Base-by-base conservation (phyloP, 371 early-diverging fungal genomes). In the Rhizopus stolonifer region DNA sequence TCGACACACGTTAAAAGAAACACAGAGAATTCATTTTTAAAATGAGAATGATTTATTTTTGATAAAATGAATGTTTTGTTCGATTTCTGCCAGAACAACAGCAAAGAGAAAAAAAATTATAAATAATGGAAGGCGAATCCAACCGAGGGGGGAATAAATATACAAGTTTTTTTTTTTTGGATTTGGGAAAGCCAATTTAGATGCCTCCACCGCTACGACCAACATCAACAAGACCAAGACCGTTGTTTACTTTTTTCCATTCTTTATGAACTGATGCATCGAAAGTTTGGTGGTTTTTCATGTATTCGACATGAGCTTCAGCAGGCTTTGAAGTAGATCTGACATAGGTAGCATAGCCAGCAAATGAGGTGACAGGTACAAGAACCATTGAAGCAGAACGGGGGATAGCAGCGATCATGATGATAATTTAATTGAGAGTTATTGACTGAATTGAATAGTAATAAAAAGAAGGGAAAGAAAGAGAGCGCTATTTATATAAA, bases 121-220 rank as follows among this genome's bases (percentile, higher is more conserved):
- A 29, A 29, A 29, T 29, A n/a, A n/a, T n/a, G n/a, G 31, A 29
- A 29, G 31, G 31, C 4, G 10, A 29, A 29, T 29, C 31, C 31
- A 29, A 29, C 31, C 31, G 10, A 7, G 7, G 31, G 10, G 31
- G 31, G 31, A 29, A 29, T 29, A 29, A n/a, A 7, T 29, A 29
- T 29, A 29, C 31, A 29, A 29, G 31, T 29, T 29, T 29, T 29
- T 29, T 38, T 38, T 11, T 38, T n/a, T 38, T n/a, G 6, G 38
- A 15, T n/a, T 11, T 11, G 14, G 11, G 14, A 15, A 1, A 6
- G 38, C 22, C n/a, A n/a, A 24, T 58, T 74, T 72, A 77, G 36
- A 77, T 56, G 44, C 77, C 77, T 49, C 77, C 77, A 57, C 73
- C 52, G 49, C 69, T 69, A 25, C 77, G 73, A 36, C 71, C 69